Conservation (phyloP, 176 grass and related monocot species). For the Phoenix dactylifera region DNA sequence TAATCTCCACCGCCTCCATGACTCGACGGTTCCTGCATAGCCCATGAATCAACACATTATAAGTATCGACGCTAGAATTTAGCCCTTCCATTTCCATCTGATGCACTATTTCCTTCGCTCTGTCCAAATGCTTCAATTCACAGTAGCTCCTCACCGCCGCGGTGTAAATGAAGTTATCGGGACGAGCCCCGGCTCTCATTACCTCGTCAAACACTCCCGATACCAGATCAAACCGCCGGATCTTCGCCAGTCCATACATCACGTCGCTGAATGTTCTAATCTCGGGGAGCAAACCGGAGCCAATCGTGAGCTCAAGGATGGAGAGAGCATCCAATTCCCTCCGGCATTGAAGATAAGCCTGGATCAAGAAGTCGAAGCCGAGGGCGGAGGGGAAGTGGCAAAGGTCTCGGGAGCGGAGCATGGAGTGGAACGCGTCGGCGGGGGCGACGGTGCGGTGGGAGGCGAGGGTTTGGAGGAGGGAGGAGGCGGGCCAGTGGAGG, state of each 20-base stretch:
- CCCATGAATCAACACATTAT: constrained; percentile 74
- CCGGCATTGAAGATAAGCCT: constrained; percentile 32
- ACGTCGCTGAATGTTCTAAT: constrained; percentile 40
- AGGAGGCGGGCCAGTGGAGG: constrained; percentile 13
- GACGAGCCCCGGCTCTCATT: constrained; percentile 1
- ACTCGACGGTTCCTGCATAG: constrained; percentile 39
- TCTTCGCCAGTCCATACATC: constrained; percentile 30
- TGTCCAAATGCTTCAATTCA: constrained; percentile 32
- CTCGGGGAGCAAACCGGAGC: constrained; percentile 25
- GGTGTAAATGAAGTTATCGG: constrained; percentile 47
- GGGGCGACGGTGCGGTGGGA: neutral
- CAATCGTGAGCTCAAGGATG: constrained; percentile 24
- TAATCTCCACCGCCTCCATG: constrained; percentile 43
- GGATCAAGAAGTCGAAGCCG: constrained; percentile 19
- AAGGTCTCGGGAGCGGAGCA: constrained; percentile 17
- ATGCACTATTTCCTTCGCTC: constrained; percentile 19
- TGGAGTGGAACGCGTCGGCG: neutral
- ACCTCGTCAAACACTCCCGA: constrained; percentile 53
- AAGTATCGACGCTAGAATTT: constrained; percentile 39
- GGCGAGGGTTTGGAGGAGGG: constrained; percentile 18
- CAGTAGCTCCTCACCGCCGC: constrained; percentile 47
- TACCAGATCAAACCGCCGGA: constrained; percentile 42
- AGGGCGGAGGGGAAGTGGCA: constrained; percentile 1
- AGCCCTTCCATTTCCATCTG: constrained; percentile 39
- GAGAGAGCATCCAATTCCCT: constrained; percentile 34